phyloP scores from a whole-genome alignment of 2,329 filamentous ascomycete genomes.

The Fusarium nodosum region DNA sequence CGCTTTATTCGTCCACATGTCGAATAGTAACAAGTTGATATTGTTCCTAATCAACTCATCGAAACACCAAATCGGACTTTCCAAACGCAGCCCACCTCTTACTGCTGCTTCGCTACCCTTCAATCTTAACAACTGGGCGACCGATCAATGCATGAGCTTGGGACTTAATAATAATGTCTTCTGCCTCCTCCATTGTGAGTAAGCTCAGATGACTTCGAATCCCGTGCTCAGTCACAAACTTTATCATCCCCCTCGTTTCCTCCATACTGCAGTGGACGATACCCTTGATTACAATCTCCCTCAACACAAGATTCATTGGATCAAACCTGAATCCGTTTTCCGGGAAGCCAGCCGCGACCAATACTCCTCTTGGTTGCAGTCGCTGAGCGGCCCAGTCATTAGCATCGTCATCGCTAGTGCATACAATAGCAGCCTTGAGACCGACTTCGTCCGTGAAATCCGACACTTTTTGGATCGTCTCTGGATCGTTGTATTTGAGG shows the following conservation, averaged over 20 bases:
- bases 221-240: slow-evolving; percentile 25
- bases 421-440: slow-evolving; percentile 34
- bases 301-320: slow-evolving; percentile 32
- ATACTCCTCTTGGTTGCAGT: slow-evolving; percentile 30
- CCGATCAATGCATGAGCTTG: slow-evolving; percentile 19
- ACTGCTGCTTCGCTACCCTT: not conserved
- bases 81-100: not conserved
- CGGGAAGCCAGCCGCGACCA: slow-evolving; percentile 37
- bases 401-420: slow-evolving; percentile 29
- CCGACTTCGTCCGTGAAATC: slow-evolving; percentile 37
- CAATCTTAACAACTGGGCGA: slow-evolving; percentile 28
- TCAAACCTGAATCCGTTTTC: slow-evolving; percentile 38
- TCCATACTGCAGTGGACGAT: slow-evolving; percentile 34
- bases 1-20: not conserved
- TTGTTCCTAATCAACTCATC: not conserved
- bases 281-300: slow-evolving; percentile 36
- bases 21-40: not conserved
- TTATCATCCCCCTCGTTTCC: slow-evolving; percentile 33
- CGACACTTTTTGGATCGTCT: slow-evolving; percentile 23
- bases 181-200: slow-evolving; percentile 32
- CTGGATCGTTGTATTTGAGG: slow-evolving; percentile 14
- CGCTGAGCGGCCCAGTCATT: slow-evolving; percentile 39
- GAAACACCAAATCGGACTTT: no score
- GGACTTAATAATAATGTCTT: slow-evolving; percentile 20
- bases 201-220: slow-evolving; percentile 32